Conservation (phyloP, 768 basidiomycete species). For the Lyophyllum semitale region DNA sequence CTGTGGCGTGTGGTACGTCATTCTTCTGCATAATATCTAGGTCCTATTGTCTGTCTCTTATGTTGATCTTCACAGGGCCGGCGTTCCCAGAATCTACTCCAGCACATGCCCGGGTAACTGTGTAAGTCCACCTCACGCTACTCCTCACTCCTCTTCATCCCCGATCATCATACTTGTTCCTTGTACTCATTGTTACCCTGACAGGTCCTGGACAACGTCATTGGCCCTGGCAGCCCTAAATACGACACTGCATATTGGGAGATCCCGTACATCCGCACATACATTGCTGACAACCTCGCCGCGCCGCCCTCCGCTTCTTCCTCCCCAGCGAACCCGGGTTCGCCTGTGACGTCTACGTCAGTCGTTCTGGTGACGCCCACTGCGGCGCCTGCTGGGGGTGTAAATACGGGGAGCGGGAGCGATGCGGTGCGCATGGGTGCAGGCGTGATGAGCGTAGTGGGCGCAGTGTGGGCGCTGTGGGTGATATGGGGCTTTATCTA, state of each 20-base stretch:
- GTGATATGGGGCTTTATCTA: neutral
- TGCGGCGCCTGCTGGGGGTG: neutral
- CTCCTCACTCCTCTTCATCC: constrained; percentile 41
- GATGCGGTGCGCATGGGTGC: neutral
- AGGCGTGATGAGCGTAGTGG: too few species aligned
- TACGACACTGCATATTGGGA: too few species aligned
- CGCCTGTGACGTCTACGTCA: neutral
- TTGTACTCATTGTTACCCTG: too few species aligned
- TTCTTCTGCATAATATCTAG: neutral
- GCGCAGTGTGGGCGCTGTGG: neutral
- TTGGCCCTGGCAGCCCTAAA: too few species aligned
- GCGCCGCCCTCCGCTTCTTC: too few species aligned
- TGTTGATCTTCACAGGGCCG: constrained; percentile 35
- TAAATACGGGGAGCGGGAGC: neutral
- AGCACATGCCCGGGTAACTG: constrained; percentile 44
- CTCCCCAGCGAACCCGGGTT: too few species aligned
- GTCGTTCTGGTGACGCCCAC: too few species aligned
- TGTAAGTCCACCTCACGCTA: constrained; percentile 41
- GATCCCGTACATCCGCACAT: too few species aligned
- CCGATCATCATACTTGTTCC: neutral
- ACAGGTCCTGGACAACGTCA: too few species aligned
- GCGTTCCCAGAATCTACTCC: constrained; percentile 41
- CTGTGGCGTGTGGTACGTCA: constrained; percentile 47
- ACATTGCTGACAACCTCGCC: too few species aligned
- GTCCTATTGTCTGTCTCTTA: too few species aligned